phyloP scores from a whole-genome alignment of 208 protist species.

The Leishmania major region DNA sequence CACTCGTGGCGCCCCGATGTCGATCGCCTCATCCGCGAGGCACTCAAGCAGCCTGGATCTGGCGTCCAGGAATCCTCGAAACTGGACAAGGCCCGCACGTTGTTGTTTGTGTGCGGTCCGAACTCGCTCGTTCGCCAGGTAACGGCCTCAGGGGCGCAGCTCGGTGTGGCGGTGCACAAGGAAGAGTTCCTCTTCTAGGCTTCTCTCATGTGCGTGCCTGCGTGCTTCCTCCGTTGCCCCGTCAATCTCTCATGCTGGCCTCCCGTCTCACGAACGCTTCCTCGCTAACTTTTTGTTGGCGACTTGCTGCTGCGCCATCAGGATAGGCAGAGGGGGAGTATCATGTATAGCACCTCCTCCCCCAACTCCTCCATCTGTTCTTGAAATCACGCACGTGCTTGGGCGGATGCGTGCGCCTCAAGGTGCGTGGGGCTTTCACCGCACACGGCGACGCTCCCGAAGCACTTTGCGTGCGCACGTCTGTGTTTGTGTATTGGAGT shows the following conservation, averaged over 20 bases:
- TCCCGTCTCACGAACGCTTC: background rate
- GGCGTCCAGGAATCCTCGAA: background rate
- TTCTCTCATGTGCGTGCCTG: background rate
- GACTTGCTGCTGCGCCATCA: background rate
- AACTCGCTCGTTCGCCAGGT: conserved; percentile 4
- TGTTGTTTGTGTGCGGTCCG: conserved; percentile 12
- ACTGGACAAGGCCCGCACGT: conserved; percentile 3
- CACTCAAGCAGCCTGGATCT: background rate
- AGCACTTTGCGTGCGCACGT: background rate
- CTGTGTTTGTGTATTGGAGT: background rate
- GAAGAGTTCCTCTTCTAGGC: conserved; percentile 10
- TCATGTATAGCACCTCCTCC: background rate
- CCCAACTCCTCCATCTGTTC: background rate
- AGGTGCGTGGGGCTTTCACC: background rate
- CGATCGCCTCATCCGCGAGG: conserved; percentile 1
- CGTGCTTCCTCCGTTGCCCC: background rate
- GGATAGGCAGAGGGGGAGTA: background rate
- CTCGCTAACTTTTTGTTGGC: background rate
- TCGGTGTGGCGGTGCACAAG: conserved; percentile 2
- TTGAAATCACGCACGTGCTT: background rate
- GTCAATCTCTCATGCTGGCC: background rate
- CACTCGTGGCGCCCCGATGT: background rate
- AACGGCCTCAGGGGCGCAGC: background rate
- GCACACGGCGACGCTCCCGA: background rate
- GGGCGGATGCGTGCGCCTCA: background rate